Base-by-base conservation (phyloP, 805 yeast genomes). In the Ogataea parapolymorpha region DNA sequence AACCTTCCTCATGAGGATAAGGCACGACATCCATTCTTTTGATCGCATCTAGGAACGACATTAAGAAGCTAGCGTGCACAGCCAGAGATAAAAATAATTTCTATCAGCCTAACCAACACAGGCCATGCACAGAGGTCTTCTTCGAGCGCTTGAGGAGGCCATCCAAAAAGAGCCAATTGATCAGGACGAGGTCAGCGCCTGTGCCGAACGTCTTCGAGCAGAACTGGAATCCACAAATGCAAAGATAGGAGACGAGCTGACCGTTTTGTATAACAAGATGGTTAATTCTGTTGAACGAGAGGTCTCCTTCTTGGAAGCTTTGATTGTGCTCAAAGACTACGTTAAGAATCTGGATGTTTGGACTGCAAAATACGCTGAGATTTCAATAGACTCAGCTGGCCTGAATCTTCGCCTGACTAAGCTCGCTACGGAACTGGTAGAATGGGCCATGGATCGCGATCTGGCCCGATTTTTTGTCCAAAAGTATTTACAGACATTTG, bases 381-480 rank as follows among this genome's bases (percentile, higher is more conserved):
- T 77, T 0, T 79, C 83, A 0, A 62, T 79, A 3, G 81, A 80
- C 50, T 75, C 83, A 26, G 80, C 82, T 0, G 82, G 85, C 2
- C 64, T 61, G 38, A 70, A 66, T 40, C 50, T 67, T n/a, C 53
- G 52, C 6, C 62, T 74, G 14, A 42, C 41, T 4, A 27, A 31
- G 9, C 14, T 35, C 10, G 36, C 48, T 6, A 35, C 42, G 1
- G 18, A 30, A 9, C 28, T 51, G 11, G 39, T 51, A n/a, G 38
- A 32, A n/a, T 27, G 13, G 2, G 35, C 46, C 24, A 28, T 44
- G 27, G 39, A 28, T n/a, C 11, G 49, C 32, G 43, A 20, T 39
- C 41, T 34, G 44, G 57, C 49, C 29, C 39, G 12, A 25, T 27
- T 23, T 30, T 53, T 44, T 39, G 53, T 44, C 22, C 54, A 35